Conservation (phyloP, 2,329 filamentous ascomycete species). For the Coniella vitis region DNA sequence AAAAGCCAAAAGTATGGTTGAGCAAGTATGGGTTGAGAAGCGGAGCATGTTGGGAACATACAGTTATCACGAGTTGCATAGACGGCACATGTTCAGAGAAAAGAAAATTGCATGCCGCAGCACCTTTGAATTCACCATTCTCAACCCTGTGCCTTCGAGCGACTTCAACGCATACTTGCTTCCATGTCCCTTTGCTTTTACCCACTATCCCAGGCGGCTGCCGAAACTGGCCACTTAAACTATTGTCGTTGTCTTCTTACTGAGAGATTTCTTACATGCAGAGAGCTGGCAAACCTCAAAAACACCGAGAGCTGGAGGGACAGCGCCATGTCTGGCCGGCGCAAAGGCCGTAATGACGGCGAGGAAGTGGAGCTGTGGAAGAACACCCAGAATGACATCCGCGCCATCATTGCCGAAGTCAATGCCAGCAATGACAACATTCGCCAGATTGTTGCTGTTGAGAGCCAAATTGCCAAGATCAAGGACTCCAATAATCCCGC, state of each 20-base stretch:
- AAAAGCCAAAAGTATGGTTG: not conserved
- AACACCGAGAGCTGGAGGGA: constrained; percentile 13
- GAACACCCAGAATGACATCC: constrained; percentile 31
- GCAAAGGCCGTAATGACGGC: constrained; percentile 31
- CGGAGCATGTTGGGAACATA: too few relatives aligned
- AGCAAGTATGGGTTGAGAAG: not conserved
- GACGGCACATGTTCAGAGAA: too few relatives aligned
- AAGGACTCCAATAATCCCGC: constrained; percentile 27
- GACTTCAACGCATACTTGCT: too few relatives aligned
- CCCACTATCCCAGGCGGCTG: not conserved
- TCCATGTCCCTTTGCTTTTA: not conserved
- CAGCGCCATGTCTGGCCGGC: constrained; percentile 22
- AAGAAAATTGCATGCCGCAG: not conserved
- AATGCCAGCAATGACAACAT: constrained; percentile 34
- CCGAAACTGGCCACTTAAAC: too few relatives aligned
- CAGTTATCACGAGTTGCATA: too few relatives aligned
- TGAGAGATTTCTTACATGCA: not conserved
- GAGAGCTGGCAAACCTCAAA: constrained; percentile 9
- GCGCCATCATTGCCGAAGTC: constrained; percentile 27
- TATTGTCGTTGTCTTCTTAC: not conserved
- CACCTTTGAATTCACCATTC: too few relatives aligned
- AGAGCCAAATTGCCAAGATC: constrained; percentile 32
- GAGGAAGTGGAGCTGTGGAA: constrained; percentile 37
- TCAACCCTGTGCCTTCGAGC: too few relatives aligned
- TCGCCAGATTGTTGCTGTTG: constrained; percentile 32